Base-by-base conservation (phyloP, 345 rosid genomes). In the Hypericum perforatum region DNA sequence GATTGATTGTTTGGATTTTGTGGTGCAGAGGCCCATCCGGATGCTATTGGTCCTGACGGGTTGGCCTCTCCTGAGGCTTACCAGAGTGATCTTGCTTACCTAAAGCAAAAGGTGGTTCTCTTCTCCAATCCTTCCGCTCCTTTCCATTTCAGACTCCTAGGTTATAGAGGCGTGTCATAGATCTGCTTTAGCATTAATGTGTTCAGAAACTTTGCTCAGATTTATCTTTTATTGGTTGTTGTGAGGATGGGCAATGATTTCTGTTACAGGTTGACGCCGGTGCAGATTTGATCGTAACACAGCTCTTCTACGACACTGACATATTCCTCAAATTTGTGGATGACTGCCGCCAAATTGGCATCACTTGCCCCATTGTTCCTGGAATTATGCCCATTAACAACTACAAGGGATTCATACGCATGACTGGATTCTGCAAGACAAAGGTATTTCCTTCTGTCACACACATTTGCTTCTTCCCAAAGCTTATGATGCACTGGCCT, bases 381-480 rank as follows among this genome's bases (percentile, higher is more conserved):
- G 98, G 95, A 41, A 91, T 91, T 57, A 91, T 91, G 96, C 96
- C 96, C 45, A 91, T 91, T 58, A 76, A 84, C 59, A 91, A 87
- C 76, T 90, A 90, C 73, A 90, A 78, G 70, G 95, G 98, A 47
- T 87, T 91, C 76, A 15, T 82, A 45, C 84, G 96, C 14, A 91
- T 91, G 98, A 77, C 96, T 63, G 98, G 96, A 48, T 91, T 91
- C 64, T 87, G 98, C 75, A 91, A 91, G 64, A 87, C 98, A 12
- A 87, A 76, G 89, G 98, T 90, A 64, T 44, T 6, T 13, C 10
- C 22, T 32, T 46, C 50, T 16, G 22, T 46, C 0, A 45, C 16
- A n/a, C 16, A 2, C 7, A 11, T 12, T 45, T n/a, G 0, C 14
- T 5, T 45, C 8, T 45, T 16, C 15, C 16, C 16, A 8, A 7